Evolutionary conservation across 495 filamentous ascomycete genomes (phyloP).

Genomic region (Hypoxylon fuscum): DNA sequence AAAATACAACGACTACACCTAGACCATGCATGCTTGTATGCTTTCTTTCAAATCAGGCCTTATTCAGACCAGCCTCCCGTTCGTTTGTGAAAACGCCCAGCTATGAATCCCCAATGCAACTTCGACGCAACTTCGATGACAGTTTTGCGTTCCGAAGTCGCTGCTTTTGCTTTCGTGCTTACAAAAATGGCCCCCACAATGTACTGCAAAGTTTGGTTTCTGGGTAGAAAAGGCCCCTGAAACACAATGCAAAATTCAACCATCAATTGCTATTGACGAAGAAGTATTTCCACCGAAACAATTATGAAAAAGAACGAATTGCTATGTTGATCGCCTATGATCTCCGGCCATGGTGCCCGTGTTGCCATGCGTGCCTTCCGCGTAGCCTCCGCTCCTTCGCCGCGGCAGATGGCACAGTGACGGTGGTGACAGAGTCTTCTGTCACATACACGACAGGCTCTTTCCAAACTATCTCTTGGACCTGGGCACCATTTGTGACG

Average conservation of each 20-base stretch:
- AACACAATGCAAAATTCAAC: constrained; percentile 40
- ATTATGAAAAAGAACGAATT: constrained; percentile 24
- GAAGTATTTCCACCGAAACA: constrained; percentile 44
- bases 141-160: constrained; percentile 24
- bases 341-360: constrained; percentile 35
- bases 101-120: constrained; percentile 34
- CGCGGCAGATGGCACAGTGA: constrained; percentile 34
- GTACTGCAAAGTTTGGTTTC: constrained; percentile 35
- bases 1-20: constrained; percentile 30
- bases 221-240: constrained; percentile 36
- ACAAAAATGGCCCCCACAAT: constrained; percentile 34
- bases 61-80: constrained; percentile 3
- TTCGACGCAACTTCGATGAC: constrained; percentile 26
- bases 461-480: constrained; percentile 56
- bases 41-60: constrained; percentile 17
- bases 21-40: constrained; percentile 23
- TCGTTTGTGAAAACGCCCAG: constrained; percentile 18
- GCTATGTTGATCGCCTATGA: constrained; percentile 15
- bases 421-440: constrained; percentile 44
- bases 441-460: constrained; percentile 57
- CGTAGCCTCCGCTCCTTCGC: constrained; percentile 25
- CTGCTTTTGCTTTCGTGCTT: constrained; percentile 36
- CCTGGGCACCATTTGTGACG: constrained; percentile 48
- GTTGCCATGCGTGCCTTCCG: constrained; percentile 27
- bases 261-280: constrained; percentile 27